Evolutionary conservation across 495 filamentous ascomycete species (phyloP).

Genomic region (Tuber indicum): DNA sequence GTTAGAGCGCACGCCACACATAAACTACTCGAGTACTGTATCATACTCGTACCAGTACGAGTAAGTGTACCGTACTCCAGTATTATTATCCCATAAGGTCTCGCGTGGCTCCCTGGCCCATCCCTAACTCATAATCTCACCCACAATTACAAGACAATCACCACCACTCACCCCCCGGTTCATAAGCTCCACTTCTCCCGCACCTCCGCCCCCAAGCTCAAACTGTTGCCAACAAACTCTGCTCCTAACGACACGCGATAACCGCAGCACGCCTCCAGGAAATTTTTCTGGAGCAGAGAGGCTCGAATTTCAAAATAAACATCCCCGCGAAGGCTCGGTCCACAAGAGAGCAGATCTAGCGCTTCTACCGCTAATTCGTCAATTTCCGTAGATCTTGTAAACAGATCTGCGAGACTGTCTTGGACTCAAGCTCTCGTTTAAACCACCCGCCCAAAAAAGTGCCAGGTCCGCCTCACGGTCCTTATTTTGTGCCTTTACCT

Average conservation of each 20-base stretch:
- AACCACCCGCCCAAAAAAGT: slow-evolving; percentile 17
- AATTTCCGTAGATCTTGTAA: slow-evolving; percentile 28
- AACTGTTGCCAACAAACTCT: slow-evolving; percentile 11
- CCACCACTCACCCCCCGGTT: slow-evolving; percentile 19
- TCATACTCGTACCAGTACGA: no score
- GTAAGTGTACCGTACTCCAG: no score
- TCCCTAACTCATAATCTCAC: slow-evolving; percentile 3
- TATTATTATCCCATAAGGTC: background rate
- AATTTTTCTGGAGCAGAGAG: background rate
- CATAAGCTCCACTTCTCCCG: slow-evolving; percentile 35
- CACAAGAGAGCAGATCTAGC: slow-evolving; percentile 12
- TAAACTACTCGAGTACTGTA: background rate
- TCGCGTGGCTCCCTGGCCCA: slow-evolving; percentile 35
- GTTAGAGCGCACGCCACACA: background rate
- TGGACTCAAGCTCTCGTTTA: slow-evolving; percentile 31
- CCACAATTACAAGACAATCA: background rate
- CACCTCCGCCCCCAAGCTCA: slow-evolving; percentile 14
- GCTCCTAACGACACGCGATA: slow-evolving; percentile 4
- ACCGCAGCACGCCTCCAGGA: background rate
- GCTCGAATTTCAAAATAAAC: background rate
- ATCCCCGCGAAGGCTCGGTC: background rate
- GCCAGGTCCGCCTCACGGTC: slow-evolving; percentile 29
- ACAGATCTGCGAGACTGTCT: slow-evolving; percentile 36
- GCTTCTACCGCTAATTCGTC: slow-evolving; percentile 12
- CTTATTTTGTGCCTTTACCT: slow-evolving; percentile 14